phyloP scores from a whole-genome alignment of 2,329 filamentous ascomycete genomes.

The Neonectria punicea region DNA sequence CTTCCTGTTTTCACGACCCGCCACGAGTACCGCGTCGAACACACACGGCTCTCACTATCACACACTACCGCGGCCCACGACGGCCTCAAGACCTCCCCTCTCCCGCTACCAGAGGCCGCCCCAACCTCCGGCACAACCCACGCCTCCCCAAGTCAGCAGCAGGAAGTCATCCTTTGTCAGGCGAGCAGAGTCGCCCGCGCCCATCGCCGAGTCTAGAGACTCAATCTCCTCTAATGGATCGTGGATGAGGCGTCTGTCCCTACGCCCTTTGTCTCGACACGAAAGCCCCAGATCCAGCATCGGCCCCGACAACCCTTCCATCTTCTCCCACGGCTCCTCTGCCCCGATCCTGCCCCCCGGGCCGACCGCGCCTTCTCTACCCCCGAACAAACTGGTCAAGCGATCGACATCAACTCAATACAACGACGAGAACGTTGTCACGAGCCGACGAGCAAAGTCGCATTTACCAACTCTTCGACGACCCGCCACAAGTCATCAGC shows the following conservation, averaged over 20 bases:
- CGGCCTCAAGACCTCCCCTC: constrained; percentile 50
- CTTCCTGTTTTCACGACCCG: constrained; percentile 53
- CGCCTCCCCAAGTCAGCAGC: constrained; percentile 51
- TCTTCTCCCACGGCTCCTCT: constrained; percentile 74
- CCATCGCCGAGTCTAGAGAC: constrained; percentile 60
- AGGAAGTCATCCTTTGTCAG: constrained; percentile 58
- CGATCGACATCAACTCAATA: constrained; percentile 68
- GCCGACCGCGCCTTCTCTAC: constrained; percentile 56
- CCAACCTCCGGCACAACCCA: constrained; percentile 54
- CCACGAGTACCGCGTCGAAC: constrained; percentile 53
- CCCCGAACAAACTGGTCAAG: constrained; percentile 83
- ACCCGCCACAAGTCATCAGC: constrained; percentile 82
- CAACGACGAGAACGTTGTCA: constrained; percentile 53
- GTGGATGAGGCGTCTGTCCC: constrained; percentile 78
- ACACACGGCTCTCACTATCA: constrained; percentile 45
- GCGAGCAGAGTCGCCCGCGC: constrained; percentile 50
- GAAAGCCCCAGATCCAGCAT: constrained; percentile 73
- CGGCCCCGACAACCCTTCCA: constrained; percentile 72
- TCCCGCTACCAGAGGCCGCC: constrained; percentile 52
- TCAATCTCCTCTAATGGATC: constrained; percentile 72
- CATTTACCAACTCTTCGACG: constrained; percentile 74
- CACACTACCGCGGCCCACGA: constrained; percentile 45
- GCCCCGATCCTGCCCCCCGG: constrained; percentile 67
- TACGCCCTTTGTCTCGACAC: constrained; percentile 71
- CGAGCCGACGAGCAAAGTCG: constrained; percentile 64